Evolutionary conservation across 2,329 filamentous ascomycete genomes (phyloP).

Genomic region (Penicillium sp.): DNA sequence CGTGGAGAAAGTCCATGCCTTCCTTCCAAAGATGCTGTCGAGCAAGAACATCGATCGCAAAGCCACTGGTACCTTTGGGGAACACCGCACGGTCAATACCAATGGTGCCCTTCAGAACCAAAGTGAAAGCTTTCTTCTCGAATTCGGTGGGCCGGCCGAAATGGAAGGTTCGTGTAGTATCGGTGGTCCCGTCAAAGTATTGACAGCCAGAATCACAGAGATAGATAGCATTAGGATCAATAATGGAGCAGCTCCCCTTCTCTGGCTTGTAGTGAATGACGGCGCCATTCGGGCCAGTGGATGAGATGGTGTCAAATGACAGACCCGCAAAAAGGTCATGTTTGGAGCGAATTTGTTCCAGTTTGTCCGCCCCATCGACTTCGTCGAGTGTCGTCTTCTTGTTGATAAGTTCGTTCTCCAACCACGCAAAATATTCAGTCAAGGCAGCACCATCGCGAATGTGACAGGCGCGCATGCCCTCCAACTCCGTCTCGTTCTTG

Average conservation of each 20-base stretch:
- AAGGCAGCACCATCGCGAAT: slow-evolving; percentile 87
- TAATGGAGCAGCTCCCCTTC: slow-evolving; percentile 68
- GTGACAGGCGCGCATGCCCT: slow-evolving; percentile 91
- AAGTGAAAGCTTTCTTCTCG: slow-evolving; percentile 83
- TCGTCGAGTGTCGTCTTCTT: slow-evolving; percentile 75
- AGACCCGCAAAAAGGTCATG: slow-evolving; percentile 76
- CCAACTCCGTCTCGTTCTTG: slow-evolving; percentile 83
- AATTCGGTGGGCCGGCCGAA: slow-evolving; percentile 78
- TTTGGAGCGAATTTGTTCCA: slow-evolving; percentile 59
- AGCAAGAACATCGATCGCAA: slow-evolving; percentile 80
- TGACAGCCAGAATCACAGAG: slow-evolving; percentile 97
- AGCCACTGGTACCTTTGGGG: slow-evolving; percentile 91
- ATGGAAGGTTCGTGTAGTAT: slow-evolving; percentile 88
- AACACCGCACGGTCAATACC: slow-evolving; percentile 80
- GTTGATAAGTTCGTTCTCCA: slow-evolving; percentile 76
- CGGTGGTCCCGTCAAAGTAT: slow-evolving; percentile 90
- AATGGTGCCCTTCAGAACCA: slow-evolving; percentile 92
- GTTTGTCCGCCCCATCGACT: slow-evolving; percentile 83
- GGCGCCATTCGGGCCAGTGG: slow-evolving; percentile 84
- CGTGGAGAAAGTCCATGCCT: slow-evolving; percentile 91
- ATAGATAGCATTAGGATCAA: slow-evolving; percentile 82
- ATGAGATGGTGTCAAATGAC: slow-evolving; percentile 94
- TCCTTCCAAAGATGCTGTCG: slow-evolving; percentile 89
- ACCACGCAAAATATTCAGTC: slow-evolving; percentile 91
- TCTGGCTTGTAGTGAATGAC: slow-evolving; percentile 95